Conservation (phyloP, 176 grass and related monocot species). For the Triticum urartu region DNA sequence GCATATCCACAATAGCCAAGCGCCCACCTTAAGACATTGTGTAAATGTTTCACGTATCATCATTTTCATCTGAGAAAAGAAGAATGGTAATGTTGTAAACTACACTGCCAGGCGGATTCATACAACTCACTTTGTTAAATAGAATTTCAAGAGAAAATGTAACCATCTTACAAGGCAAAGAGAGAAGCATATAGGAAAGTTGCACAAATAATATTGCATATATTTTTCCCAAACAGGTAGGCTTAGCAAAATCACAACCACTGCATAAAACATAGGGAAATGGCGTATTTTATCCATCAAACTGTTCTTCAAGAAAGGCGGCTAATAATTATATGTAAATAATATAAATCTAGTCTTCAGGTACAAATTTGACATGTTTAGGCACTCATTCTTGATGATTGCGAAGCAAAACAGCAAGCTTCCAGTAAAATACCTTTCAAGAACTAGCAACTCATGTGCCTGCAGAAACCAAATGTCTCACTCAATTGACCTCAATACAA, state of each 20-base stretch:
- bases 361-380: constrained; percentile 40
- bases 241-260: neutral
- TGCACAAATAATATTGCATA: neutral
- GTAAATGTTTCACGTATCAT: constrained; percentile 89
- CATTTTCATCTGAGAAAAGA: constrained; percentile 93
- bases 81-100: constrained; percentile 63
- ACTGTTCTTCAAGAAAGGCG: constrained; percentile 8
- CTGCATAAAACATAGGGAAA: neutral
- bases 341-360: constrained; percentile 19
- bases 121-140: constrained; percentile 15
- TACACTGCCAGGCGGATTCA: constrained; percentile 27
- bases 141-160: constrained; percentile 30
- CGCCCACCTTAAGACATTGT: constrained; percentile 58
- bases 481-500: constrained; percentile 42
- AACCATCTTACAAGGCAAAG: constrained; percentile 3
- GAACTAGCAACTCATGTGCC: constrained; percentile 84
- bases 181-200: neutral
- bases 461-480: constrained; percentile 70
- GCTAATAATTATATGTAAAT: constrained; percentile 23
- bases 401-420: constrained; percentile 70
- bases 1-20: constrained; percentile 47
- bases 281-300: constrained; percentile 35
- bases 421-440: constrained; percentile 60
- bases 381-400: constrained; percentile 55
- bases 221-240: neutral